phyloP scores from a whole-genome alignment of 768 basidiomycete genomes.

The Panaeolus cyanescens region DNA sequence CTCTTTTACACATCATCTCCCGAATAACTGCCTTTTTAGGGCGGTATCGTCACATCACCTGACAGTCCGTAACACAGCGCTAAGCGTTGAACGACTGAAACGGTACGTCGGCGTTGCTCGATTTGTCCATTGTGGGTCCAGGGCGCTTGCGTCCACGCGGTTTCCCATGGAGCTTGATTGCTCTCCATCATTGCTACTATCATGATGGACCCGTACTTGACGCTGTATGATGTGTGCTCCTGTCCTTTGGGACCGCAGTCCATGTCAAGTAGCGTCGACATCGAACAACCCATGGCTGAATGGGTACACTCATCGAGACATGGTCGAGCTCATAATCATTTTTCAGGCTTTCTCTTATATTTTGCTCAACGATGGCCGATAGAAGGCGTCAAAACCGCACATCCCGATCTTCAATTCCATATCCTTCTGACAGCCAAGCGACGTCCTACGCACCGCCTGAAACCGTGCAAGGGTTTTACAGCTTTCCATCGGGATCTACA shows the following conservation, averaged over 20 bases:
- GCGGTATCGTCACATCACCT: constrained; percentile 9
- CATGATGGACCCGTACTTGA: neutral
- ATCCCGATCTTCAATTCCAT: neutral
- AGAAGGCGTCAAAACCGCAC: neutral
- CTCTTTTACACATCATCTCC: neutral
- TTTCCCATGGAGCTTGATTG: neutral
- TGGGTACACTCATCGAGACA: no score
- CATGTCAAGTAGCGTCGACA: neutral
- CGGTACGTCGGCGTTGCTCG: neutral
- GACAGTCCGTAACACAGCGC: constrained; percentile 8
- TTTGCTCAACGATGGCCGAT: neutral
- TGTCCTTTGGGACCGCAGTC: neutral
- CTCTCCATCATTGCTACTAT: neutral
- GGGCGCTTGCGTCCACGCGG: neutral
- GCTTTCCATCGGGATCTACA: neutral
- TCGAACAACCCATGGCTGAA: no score
- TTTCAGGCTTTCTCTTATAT: neutral
- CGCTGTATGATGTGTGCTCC: neutral
- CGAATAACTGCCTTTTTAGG: neutral
- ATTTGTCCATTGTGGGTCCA: constrained; percentile 14
- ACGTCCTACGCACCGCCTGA: neutral
- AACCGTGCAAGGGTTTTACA: neutral
- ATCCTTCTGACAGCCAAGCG: neutral
- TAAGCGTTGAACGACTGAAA: neutral
- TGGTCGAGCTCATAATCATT: neutral